These are phyloP conservation scores for Microglena sp. DNA, from an alignment of 139 green algal genomes.

Conservation along the genomic window DNA sequence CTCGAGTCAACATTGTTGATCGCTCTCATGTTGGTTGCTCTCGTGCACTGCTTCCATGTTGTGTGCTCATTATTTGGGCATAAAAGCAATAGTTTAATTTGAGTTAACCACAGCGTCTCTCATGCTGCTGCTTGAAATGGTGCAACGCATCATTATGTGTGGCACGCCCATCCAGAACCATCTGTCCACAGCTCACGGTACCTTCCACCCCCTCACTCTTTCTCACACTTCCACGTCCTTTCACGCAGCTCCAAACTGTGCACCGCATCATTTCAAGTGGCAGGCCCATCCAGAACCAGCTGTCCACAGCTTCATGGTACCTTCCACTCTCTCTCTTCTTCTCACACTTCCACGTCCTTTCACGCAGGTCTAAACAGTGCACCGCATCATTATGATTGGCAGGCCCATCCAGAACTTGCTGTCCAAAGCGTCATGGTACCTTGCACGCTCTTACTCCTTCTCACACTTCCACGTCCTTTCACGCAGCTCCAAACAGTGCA, in stretches of 20 bases:
- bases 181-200: no score
- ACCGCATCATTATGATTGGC: slow-evolving; percentile 84
- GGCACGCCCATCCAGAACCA: slow-evolving; percentile 94
- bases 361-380: slow-evolving; percentile 41
- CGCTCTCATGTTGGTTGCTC: no score
- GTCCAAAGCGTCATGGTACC: neutral
- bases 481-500: slow-evolving; percentile 52
- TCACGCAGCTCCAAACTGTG: slow-evolving; percentile 35
- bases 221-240: neutral
- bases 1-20: no score
- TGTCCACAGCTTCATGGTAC: slow-evolving; percentile 39
- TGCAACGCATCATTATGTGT: slow-evolving; percentile 85
- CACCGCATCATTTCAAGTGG: slow-evolving; percentile 86
- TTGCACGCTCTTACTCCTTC: neutral
- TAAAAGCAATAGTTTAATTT: no score
- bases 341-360: neutral
- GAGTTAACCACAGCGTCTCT: no score
- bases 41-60: no score
- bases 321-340: neutral
- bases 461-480: neutral
- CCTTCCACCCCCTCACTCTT: neutral
- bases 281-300: slow-evolving; percentile 88
- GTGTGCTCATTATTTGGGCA: no score
- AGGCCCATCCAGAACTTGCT: slow-evolving; percentile 92
- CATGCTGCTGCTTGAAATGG: slow-evolving; percentile 42